A percentile compares a stretch with the other conserved stretches of the same genome.
Evolutionary conservation across 2,329 filamentous ascomycete genomes (phyloP).

Genomic region (Aureobasidium sp.): DNA sequence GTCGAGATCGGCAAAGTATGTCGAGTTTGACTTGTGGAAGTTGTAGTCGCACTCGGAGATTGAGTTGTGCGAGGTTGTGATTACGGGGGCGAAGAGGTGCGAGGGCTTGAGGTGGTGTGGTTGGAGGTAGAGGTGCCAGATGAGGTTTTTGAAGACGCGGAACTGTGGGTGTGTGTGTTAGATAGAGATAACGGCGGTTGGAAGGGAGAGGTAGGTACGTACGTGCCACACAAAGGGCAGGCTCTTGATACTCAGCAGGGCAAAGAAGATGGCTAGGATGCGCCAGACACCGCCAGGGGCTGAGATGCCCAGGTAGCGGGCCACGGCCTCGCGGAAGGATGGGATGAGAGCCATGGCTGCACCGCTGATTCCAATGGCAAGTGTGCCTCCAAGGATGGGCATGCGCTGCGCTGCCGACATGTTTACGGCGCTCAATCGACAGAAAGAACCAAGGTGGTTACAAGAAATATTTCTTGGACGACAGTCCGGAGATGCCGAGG

Average conservation of each 20-base stretch:
- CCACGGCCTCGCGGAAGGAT: slow-evolving; percentile 21
- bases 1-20: slow-evolving; percentile 82
- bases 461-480: neutral
- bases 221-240: slow-evolving; percentile 70
- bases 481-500: neutral
- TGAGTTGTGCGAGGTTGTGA: slow-evolving; percentile 57
- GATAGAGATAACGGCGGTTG: no score
- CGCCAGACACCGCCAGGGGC: slow-evolving; percentile 23
- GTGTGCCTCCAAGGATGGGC: slow-evolving; percentile 22
- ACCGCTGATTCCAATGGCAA: slow-evolving; percentile 19
- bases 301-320: slow-evolving; percentile 17
- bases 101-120: slow-evolving; percentile 40
- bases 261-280: slow-evolving; percentile 40
- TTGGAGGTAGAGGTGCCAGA: slow-evolving; percentile 40
- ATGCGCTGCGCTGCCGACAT: slow-evolving; percentile 27
- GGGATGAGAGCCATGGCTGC: slow-evolving; percentile 20
- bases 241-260: slow-evolving; percentile 62
- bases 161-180: slow-evolving; percentile 22
- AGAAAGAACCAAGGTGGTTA: neutral
- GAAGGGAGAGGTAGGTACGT: neutral
- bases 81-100: slow-evolving; percentile 63
- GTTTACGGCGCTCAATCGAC: neutral
- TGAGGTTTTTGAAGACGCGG: slow-evolving; percentile 37
- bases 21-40: slow-evolving; percentile 72
- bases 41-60: slow-evolving; percentile 80